Conservation (phyloP, 257 asterid species). For the Solanum commersonii region DNA sequence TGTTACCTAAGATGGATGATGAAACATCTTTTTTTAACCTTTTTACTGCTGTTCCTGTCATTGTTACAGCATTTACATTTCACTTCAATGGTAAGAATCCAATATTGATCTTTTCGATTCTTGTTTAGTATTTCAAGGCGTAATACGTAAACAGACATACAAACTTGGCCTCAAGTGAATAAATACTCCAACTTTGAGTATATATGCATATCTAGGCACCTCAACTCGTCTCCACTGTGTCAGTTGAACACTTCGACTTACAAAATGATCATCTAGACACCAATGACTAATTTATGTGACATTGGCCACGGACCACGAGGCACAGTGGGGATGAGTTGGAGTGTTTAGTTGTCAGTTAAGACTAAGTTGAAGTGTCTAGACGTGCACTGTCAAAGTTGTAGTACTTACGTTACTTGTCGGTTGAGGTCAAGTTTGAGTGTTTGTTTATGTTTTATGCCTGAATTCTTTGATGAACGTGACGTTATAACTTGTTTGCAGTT, state of each 20-base stretch:
- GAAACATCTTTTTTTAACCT: slow-evolving; percentile 76
- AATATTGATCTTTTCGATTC: background rate
- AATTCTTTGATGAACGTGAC: background rate
- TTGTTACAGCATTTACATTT: slow-evolving; percentile 87
- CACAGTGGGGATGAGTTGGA: background rate
- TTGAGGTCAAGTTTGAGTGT: background rate
- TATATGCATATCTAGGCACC: background rate
- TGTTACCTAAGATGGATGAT: slow-evolving; percentile 46
- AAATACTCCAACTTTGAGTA: background rate
- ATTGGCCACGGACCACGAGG: background rate
- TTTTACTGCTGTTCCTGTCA: slow-evolving; percentile 84
- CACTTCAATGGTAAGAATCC: slow-evolving; percentile 74
- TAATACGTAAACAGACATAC: background rate
- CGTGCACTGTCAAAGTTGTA: background rate
- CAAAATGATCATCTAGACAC: background rate
- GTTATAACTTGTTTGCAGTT: slow-evolving; percentile 32
- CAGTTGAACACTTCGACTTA: background rate
- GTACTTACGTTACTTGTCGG: background rate
- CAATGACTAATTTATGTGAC: background rate
- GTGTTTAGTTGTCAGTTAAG: background rate
- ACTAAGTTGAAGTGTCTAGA: background rate
- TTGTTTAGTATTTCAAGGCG: background rate
- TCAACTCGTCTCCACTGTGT: background rate
- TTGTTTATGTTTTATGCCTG: background rate
- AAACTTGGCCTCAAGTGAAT: background rate